Conservation (phyloP, 2,329 filamentous ascomycete genomes). For the Ascochyta lentis region DNA sequence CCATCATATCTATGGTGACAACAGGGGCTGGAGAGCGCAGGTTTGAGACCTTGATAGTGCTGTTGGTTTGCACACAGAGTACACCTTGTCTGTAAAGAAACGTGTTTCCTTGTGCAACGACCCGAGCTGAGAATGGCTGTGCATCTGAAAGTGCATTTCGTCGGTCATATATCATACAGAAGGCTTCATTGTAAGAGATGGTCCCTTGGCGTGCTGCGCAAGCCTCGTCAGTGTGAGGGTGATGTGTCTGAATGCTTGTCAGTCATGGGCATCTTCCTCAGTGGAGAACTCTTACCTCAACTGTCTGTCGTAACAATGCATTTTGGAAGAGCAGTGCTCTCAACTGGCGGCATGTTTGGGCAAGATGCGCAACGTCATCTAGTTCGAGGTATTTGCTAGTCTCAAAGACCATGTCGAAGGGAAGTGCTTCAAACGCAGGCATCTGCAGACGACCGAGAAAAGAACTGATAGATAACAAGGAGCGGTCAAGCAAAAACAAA, state of each 20-base stretch:
- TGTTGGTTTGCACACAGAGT: constrained; percentile 67
- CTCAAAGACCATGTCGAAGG: constrained; percentile 69
- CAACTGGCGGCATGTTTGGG: constrained; percentile 60
- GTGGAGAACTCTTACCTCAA: constrained; percentile 58
- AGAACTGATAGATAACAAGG: no score
- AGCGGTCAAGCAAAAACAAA: no score
- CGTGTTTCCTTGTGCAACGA: constrained; percentile 65
- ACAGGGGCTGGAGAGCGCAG: constrained; percentile 51
- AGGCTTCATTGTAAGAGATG: constrained; percentile 58
- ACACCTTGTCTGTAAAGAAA: constrained; percentile 70
- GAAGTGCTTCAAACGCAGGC: constrained; percentile 55
- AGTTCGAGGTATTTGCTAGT: constrained; percentile 63
- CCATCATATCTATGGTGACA: constrained; percentile 29
- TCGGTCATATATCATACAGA: constrained; percentile 68
- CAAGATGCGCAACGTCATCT: constrained; percentile 65
- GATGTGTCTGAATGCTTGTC: constrained; percentile 45
- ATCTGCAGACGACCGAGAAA: not conserved
- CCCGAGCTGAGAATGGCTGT: constrained; percentile 66
- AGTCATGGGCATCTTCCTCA: not conserved
- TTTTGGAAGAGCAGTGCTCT: constrained; percentile 60
- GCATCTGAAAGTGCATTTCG: constrained; percentile 66
- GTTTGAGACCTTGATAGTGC: constrained; percentile 64
- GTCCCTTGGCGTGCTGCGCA: constrained; percentile 45
- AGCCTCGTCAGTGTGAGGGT: constrained; percentile 55
- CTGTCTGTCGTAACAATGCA: constrained; percentile 62